Evolutionary conservation across 1,139 yeast genomes (phyloP), one percentile per base, ranked within the genome.

Genomic region (Blastobotrys indianensis): DNA sequence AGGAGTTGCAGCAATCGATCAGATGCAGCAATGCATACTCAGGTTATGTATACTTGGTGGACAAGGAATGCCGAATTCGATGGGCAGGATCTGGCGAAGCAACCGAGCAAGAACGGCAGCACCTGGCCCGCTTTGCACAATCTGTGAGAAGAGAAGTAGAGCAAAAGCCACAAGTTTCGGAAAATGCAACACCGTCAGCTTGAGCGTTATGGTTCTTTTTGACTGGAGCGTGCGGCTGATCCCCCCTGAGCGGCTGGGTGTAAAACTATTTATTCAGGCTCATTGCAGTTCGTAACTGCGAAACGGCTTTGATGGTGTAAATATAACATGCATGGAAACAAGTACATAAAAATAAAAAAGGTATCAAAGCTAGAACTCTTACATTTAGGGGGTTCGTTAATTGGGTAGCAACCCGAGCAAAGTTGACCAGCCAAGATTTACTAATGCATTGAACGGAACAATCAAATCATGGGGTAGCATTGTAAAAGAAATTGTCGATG

Each of bases 71-170:
- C 45, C 80, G 76, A 56, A 81, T 92, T 42, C 73, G 98, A 57
- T 92, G 97, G 97, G 92, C 90, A 12, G 86, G 90, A 1, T 79
- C 94, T 59, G 98, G 98, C 1, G 76, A 74, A 42, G 83, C 95
- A 2, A 72, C 73, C 13, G 79, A 75, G 9, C 73, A 74, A 32
- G 97, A 90, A 55, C 66, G 70, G 42, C 66, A 69, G n/a, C 67
- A 77, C 30, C 64, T 85, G 55, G 82, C 88, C 86, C 80, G 76
- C 56, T 76, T 83, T 44, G 80, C 84, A 0, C 32, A 55, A 46
- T 33, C 51, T 3, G 33, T 45, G 9, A 15, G 39, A 11, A 39
- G 38, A 39, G 50, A 44, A 34, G 32, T 32, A 4, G 25, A 20
- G 25, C 25, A 20, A 7, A 20, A 20, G 25, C 25, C 25, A 20